Evolutionary conservation across 169 alveolate genomes (phyloP).

Genomic region (Eimeria sp.): DNA sequence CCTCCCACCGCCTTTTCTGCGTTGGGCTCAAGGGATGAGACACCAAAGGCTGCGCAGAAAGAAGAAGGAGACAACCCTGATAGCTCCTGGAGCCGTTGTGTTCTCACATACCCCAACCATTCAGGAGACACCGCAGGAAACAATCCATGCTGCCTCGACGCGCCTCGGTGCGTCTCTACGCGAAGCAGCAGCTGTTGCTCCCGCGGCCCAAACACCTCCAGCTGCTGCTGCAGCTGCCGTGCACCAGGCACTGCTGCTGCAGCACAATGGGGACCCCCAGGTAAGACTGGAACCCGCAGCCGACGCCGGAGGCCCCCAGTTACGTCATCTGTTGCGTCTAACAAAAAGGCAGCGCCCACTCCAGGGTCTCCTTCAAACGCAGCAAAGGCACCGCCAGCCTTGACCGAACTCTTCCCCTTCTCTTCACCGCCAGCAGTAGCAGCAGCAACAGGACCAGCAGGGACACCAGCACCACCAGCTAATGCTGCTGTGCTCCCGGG

Average conservation of each 20-base stretch:
- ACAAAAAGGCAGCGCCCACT: not conserved
- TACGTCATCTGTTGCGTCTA: conserved; percentile 30
- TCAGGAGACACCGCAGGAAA: conserved; percentile 26
- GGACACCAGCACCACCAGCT: not conserved
- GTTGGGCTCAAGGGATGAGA: not conserved
- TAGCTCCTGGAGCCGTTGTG: conserved; percentile 33
- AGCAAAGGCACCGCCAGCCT: not conserved
- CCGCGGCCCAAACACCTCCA: not conserved
- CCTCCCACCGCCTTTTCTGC: not conserved
- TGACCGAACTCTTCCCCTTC: not conserved
- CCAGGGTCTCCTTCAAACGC: conserved; percentile 26
- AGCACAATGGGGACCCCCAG: not conserved
- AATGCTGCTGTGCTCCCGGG: not conserved
- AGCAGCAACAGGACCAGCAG: not conserved
- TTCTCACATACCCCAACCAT: conserved; percentile 41
- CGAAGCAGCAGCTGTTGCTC: conserved; percentile 55
- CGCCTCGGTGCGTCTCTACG: not conserved
- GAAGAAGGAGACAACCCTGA: conserved; percentile 1
- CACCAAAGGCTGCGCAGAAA: conserved; percentile 40
- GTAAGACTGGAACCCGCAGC: not conserved
- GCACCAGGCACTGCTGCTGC: conserved; percentile 6
- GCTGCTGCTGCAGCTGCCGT: conserved; percentile 66
- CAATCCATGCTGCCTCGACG: not conserved
- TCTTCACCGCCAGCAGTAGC: not conserved
- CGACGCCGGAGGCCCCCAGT: conserved; percentile 15